phyloP scores from a whole-genome alignment of 2,329 filamentous ascomycete genomes.

The Emericellopsis atlantica region DNA sequence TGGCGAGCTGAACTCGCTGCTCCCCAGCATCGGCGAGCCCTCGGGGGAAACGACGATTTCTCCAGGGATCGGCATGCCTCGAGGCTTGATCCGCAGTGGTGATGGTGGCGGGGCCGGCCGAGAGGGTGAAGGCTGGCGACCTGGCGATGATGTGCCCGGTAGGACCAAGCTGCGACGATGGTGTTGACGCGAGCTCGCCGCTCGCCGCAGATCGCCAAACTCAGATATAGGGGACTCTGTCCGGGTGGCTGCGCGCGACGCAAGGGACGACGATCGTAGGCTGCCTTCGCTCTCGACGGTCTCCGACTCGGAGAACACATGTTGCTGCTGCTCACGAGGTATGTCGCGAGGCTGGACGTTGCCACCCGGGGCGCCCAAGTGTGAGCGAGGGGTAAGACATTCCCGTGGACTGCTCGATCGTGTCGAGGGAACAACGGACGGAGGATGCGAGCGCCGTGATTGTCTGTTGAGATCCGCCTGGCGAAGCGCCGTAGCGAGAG shows the following conservation, averaged over 20 bases:
- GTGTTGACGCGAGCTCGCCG: conserved; percentile 67
- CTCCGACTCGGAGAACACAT: conserved; percentile 70
- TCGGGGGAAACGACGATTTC: conserved; percentile 72
- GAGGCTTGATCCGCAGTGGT: conserved; percentile 78
- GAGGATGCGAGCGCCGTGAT: conserved; percentile 30
- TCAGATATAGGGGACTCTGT: conserved; percentile 90
- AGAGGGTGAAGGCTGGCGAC: conserved; percentile 80
- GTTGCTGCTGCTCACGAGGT: conserved; percentile 51
- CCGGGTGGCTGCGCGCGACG: conserved; percentile 53
- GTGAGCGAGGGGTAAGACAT: conserved; percentile 81
- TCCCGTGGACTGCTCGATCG: conserved; percentile 83
- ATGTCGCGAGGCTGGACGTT: conserved; percentile 49
- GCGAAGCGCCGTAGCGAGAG: conserved; percentile 40
- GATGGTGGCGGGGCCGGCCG: conserved; percentile 69
- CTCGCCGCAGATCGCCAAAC: conserved; percentile 60
- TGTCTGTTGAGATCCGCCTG: conserved; percentile 19
- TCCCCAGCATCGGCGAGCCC: conserved; percentile 74
- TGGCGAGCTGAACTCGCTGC: conserved; percentile 71
- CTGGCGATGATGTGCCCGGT: conserved; percentile 64
- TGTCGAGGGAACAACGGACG: conserved; percentile 52
- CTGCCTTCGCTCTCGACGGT: conserved; percentile 79
- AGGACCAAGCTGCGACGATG: conserved; percentile 82
- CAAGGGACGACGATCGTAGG: conserved; percentile 63
- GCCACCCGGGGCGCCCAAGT: conserved; percentile 45
- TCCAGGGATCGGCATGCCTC: conserved; percentile 42